Base-by-base conservation (phyloP, 75 land plant genomes). In the Azolla pinnata region DNA sequence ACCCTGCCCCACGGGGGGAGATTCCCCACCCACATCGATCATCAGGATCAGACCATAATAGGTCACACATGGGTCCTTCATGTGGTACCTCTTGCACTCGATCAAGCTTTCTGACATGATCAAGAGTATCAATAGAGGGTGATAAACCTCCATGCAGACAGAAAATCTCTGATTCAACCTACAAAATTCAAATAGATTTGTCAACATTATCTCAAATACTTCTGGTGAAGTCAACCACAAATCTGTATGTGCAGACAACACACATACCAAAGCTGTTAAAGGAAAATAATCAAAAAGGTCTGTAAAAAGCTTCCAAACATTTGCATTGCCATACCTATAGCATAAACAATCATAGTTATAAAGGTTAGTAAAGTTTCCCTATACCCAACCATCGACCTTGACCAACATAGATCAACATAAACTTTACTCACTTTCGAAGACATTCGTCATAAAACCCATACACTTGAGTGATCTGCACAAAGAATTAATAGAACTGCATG, bases 1-100 rank as follows among this genome's bases (percentile, higher is more conserved):
- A 88, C 31, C 90, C 90, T 46, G 90, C 95, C 34, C 95, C 95
- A 62, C 95, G 85, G 0, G 95, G 95, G 7, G 95, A 88, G 33
- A 88, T 86, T 34, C 96, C 96, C 96, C 96, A 89, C n/a, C 96
- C 96, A 73, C 96, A 89, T 4, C 96, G 81, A 65, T 89, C 92
- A 76, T 87, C 92, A 3, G 88, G 92, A 54, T 87, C 92, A 40
- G 92, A 87, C 92, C 92, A 87, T 26, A 87, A 50, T 24, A 87
- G 77, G 59, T 87, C 92, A 61, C 92, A 87, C 92, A 87, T 87
- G 14, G 92, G 92, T 0, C 92, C 92, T 64, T 87, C 92, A 60
- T 87, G 92, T 31, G 92, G 92, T 28, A 88, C 95, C 62, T 88
- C 95, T 80, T 88, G 95, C 57, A 88, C 95, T 63, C 95, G 85